Evolutionary conservation across 805 yeast species (phyloP).

Genomic region (Jamesozyma rosinii): DNA sequence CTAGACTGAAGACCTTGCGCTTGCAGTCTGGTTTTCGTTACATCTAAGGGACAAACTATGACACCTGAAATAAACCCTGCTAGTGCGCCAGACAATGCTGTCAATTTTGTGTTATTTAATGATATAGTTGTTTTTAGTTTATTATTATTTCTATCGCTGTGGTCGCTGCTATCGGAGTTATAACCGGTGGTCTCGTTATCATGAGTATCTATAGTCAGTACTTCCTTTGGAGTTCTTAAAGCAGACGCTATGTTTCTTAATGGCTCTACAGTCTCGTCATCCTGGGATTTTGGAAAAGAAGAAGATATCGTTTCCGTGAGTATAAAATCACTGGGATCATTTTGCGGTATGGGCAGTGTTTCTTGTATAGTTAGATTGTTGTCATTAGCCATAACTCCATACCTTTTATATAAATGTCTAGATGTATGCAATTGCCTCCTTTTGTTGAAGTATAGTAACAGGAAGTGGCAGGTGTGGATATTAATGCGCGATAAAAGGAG

Average conservation of each 20-base stretch:
- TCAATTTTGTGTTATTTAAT: constrained; percentile 43
- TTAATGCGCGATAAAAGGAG: no score
- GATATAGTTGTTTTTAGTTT: neutral
- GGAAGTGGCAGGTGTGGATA: no score
- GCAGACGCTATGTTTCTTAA: neutral
- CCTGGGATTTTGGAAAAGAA: neutral
- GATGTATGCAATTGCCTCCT: no score
- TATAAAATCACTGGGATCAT: neutral
- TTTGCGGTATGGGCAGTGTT: neutral
- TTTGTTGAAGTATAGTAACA: no score
- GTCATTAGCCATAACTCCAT: constrained; percentile 1
- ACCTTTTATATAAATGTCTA: neutral
- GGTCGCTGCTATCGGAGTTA: neutral
- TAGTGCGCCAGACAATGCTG: constrained; percentile 84
- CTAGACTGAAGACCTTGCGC: constrained; percentile 61
- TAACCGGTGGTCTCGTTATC: neutral
- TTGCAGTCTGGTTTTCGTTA: constrained; percentile 86
- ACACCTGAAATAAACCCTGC: constrained; percentile 88
- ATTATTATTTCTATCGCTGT: neutral
- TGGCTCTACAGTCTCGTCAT: neutral
- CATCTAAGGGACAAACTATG: constrained; percentile 90
- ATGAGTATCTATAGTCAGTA: neutral
- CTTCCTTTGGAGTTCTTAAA: neutral
- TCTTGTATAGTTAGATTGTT: neutral
- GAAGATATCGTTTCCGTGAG: neutral